phyloP scores from a whole-genome alignment of 2,329 filamentous ascomycete species.

The Rugonectria rugulosa region DNA sequence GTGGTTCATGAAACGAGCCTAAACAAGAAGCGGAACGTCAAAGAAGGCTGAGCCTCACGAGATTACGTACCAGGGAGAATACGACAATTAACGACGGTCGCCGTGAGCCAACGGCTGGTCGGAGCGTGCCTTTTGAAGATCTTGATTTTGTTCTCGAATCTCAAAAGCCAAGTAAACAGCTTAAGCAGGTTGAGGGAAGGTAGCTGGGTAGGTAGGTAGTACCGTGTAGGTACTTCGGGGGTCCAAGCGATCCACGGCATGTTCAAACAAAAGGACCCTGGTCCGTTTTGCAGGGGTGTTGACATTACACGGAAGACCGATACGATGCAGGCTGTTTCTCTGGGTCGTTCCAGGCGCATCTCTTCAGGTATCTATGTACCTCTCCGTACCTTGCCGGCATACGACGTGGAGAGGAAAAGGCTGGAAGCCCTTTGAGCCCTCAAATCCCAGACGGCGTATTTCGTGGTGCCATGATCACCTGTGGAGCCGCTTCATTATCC shows the following conservation, averaged over 20 bases:
- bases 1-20: neutral
- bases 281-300: neutral
- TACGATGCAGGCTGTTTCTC: slow-evolving; percentile 11
- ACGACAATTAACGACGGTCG: neutral
- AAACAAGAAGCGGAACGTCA: neutral
- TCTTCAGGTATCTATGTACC: neutral
- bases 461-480: too few species aligned
- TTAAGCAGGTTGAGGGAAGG: too few species aligned
- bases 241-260: neutral
- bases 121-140: too few species aligned
- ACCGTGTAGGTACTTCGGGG: too few species aligned
- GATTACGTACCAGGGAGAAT: neutral
- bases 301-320: slow-evolving; percentile 12
- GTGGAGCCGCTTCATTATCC: too few species aligned
- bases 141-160: neutral
- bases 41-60: neutral
- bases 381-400: too few species aligned
- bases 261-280: neutral
- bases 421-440: too few species aligned
- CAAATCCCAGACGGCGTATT: too few species aligned
- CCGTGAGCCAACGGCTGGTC: neutral
- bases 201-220: too few species aligned
- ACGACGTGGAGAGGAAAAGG: too few species aligned
- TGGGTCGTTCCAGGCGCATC: slow-evolving; percentile 11
- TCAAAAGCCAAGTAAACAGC: neutral